Evolutionary conservation across 495 filamentous ascomycete species (phyloP).

Genomic region (Tuber umbilicatum): DNA sequence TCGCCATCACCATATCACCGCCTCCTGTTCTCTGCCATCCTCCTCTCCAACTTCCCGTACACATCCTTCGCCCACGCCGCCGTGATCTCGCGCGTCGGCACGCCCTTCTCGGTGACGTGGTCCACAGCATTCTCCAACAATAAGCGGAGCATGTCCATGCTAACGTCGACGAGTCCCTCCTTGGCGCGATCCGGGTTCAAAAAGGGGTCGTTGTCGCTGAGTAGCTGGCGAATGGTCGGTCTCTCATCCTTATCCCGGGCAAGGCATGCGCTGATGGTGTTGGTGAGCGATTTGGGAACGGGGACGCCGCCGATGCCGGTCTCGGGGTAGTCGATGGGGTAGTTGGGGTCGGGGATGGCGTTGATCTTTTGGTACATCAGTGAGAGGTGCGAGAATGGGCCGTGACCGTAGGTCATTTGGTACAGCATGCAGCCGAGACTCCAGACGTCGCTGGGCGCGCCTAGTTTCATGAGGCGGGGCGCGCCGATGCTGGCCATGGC

Average conservation of each 20-base stretch:
- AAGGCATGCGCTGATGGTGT: conserved; percentile 71
- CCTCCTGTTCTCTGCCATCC: conserved; percentile 27
- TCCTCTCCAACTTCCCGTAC: conserved; percentile 33
- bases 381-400: conserved; percentile 85
- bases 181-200: conserved; percentile 63
- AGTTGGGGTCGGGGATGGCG: conserved; percentile 83
- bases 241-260: conserved; percentile 68
- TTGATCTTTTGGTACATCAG: conserved; percentile 67
- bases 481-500: conserved; percentile 35
- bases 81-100: conserved; percentile 57
- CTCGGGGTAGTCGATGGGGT: conserved; percentile 73
- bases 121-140: conserved; percentile 62
- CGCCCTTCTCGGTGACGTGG: conserved; percentile 53
- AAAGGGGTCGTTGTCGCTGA: conserved; percentile 67
- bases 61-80: conserved; percentile 52
- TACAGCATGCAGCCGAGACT: conserved; percentile 92
- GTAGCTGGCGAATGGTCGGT: conserved; percentile 69
- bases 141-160: conserved; percentile 57
- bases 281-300: conserved; percentile 63
- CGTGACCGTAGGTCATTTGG: conserved; percentile 91
- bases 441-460: conserved; percentile 94
- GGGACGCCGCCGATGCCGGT: conserved; percentile 64
- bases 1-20: conserved; percentile 10
- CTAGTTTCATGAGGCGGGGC: conserved; percentile 77
- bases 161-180: conserved; percentile 55